Evolutionary conservation across 176 grass and related monocot genomes (phyloP).

Genomic region (Chloris gayana): DNA sequence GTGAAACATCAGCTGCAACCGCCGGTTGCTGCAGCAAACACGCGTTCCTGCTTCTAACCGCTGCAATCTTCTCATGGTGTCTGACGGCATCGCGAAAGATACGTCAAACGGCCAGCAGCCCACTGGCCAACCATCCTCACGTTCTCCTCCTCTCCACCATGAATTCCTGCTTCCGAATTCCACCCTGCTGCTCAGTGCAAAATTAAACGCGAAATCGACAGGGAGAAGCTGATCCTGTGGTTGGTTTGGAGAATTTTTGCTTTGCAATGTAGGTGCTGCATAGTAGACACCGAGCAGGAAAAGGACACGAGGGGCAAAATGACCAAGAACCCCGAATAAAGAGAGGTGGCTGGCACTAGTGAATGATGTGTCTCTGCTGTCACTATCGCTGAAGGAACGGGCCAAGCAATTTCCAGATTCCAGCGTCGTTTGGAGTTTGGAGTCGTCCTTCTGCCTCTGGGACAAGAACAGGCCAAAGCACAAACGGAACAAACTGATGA

Average conservation of each 20-base stretch:
- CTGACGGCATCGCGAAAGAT: not conserved
- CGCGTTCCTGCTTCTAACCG: not conserved
- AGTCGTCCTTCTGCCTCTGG: conserved; percentile 15
- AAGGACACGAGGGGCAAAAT: conserved; percentile 10
- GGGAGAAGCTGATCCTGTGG: not conserved
- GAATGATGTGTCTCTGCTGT: conserved; percentile 6
- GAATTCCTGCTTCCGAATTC: not conserved
- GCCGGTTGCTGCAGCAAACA: not conserved
- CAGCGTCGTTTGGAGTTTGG: conserved; percentile 19
- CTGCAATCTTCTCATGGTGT: not conserved
- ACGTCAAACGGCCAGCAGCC: not conserved
- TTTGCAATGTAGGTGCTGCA: not conserved
- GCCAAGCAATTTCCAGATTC: conserved; percentile 12
- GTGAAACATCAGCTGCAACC: not conserved
- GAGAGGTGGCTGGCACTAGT: conserved; percentile 13
- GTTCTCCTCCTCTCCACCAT: conserved; percentile 20
- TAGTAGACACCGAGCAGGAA: not conserved
- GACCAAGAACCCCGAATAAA: conserved; percentile 1
- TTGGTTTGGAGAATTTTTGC: not conserved
- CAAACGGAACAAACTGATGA: conserved; percentile 23
- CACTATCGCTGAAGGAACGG: conserved; percentile 2
- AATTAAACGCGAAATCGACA: conserved; percentile 2
- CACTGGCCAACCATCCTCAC: not conserved
- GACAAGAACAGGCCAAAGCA: conserved; percentile 39
- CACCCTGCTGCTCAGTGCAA: no score